Base-by-base conservation (phyloP, 495 filamentous ascomycete species). In the Terfezia boudieri region DNA sequence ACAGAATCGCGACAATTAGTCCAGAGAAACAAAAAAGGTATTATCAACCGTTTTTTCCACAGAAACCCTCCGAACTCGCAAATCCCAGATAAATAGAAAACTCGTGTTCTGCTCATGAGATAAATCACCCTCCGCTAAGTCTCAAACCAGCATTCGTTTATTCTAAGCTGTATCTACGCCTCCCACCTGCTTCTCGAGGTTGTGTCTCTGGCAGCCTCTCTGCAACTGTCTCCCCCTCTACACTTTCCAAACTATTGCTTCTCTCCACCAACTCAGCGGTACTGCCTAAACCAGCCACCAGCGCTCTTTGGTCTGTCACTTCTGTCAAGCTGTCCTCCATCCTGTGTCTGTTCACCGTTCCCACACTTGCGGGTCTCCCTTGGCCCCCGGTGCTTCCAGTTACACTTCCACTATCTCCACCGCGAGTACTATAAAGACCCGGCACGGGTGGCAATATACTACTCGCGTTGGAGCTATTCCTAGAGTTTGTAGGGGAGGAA, bases 321-420 rank as follows among this genome's bases (percentile, higher is more conserved):
- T 51, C 61, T 22, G 52, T 56, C 7, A 62, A 50, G 41, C 60
- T 62, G 17, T 62, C 60, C 36, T 62, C 60, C 57, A 62, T 62
- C 9, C 60, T 58, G 26, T 59, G 61, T 48, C 60, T 54, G 8
- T 37, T 56, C 14, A 65, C 63, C 1, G 53, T 56, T 0, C 63
- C 63, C 17, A 65, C 55, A 9, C 59, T 61, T 14, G 63, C 62
- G 10, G 62, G 59, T n/a, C 63, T 59, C 58, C 6, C 55, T 51
- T 14, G 60, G 50, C 22, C 58, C 62, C 22, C 60, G 43, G 43
- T 48, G 14, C 43, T 48, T 51, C 23, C 23, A 12, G 26, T 51
- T 12, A 51, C 14, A 7, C 49, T 51, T 51, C 23, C 49, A 20
- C 16, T 51, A 5, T 51, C 49, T 26, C 16, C 12, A 11, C 12